Evolutionary conservation across 208 protist genomes (phyloP), one percentile per base, ranked within the genome.

Genomic region (Leishmania turanica): DNA sequence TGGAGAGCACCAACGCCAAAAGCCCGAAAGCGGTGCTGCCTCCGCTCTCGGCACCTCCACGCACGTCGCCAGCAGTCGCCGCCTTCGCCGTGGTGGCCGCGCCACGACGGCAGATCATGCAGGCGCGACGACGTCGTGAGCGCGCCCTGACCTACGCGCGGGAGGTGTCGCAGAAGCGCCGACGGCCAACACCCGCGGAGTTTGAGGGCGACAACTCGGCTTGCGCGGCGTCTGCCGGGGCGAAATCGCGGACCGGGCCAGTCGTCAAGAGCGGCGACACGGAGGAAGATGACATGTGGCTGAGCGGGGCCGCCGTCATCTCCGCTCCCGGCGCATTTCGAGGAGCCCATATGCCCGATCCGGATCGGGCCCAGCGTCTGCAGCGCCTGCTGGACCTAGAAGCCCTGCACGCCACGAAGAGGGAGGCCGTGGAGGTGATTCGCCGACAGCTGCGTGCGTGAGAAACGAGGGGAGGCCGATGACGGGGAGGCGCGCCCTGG

Each of bases 91-190:
- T 80, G 62, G 82, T 65, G 64, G 87, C 82, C 73, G 90, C 69
- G 62, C 83, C 71, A 68, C 89, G 72, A 31, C 75, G 87, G 27
- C 78, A 89, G 31, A 72, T 84, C 11, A 27, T 84, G 68, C 82
- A 91, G 75, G 93, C 93, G 0, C 84, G 90, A 19, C 84, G 87
- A 64, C 86, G 93, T 21, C 89, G 93, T 47, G 65, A 83, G 56
- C 88, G 90, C 2, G 93, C 93, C 3, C 62, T 94, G 40, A 84
- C 79, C 71, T 96, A 96, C 79, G 93, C 89, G 17, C 81, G 82
- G 0, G 84, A 88, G 34, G 51, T 89, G 0, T 78, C 84, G 34
- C 84, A 87, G 72, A 51, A 80, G 62, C 66, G 65, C 5, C 74
- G 3, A 19, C 40, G 9, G 62, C 31, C 58, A 77, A 24, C 69